Percentiles rank a stretch among this genome's conserved stretches.
Conservation (phyloP, 768 basidiomycete species). For the Gyrodon lividus region DNA sequence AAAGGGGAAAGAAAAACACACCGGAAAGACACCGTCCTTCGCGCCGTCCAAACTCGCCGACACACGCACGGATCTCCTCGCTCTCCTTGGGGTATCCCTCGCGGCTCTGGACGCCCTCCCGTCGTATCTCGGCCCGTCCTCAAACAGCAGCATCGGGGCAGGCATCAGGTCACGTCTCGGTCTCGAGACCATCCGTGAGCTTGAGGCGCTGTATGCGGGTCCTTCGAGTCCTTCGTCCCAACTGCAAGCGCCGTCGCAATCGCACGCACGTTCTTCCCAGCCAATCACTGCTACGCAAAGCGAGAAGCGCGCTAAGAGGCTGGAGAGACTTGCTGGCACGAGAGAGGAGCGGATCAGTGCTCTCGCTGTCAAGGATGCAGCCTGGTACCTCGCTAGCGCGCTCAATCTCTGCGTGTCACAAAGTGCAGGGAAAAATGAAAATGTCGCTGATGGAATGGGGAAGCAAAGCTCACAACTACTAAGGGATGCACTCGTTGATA, state of each 20-base stretch:
- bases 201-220: slow-evolving; percentile 20
- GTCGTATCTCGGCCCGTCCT: not conserved
- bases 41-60: slow-evolving; percentile 8
- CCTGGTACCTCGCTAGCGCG: slow-evolving; percentile 27
- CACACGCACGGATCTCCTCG: slow-evolving; percentile 20
- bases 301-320: slow-evolving; percentile 3
- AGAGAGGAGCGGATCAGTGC: slow-evolving; percentile 18
- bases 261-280: not conserved
- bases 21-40: not conserved
- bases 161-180: slow-evolving; percentile 23
- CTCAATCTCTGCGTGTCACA: slow-evolving; percentile 24
- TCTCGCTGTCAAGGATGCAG: slow-evolving; percentile 27
- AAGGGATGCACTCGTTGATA: slow-evolving; percentile 16
- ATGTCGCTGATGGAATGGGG: not conserved
- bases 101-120: slow-evolving; percentile 17
- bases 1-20: slow-evolving; percentile 6
- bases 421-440: not conserved
- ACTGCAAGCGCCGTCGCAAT: not conserved
- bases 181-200: slow-evolving; percentile 28
- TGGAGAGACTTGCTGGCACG: slow-evolving; percentile 14
- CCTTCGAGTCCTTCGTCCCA: not conserved
- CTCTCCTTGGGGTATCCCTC: slow-evolving; percentile 23
- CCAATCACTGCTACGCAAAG: not conserved
- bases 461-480: slow-evolving; percentile 1
- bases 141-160: not conserved